Conservation (phyloP, 163 green algal genomes). For the Scenedesmus sp. region DNA sequence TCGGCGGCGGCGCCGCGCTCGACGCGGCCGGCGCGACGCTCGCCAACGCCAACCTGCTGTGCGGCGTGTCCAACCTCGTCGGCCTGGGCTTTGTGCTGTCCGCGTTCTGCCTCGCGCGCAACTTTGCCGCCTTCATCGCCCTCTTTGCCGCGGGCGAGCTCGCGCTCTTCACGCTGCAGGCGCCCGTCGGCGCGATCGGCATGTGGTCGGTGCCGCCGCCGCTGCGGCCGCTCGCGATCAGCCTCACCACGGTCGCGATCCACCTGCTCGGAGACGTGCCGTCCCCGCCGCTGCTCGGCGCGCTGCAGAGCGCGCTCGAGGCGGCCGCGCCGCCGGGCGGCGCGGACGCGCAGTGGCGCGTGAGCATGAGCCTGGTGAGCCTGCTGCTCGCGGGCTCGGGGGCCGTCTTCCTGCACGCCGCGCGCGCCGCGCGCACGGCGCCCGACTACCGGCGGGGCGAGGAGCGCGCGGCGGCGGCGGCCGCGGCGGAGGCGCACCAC, state of each 20-base stretch:
- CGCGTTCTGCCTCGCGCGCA: slow-evolving; percentile 63
- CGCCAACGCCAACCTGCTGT: slow-evolving; percentile 74
- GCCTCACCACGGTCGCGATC: slow-evolving; percentile 84
- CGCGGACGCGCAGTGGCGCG: slow-evolving; percentile 54
- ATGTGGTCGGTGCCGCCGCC: slow-evolving; percentile 87
- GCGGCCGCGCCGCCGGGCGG: slow-evolving; percentile 37
- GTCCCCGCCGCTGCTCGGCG: slow-evolving; percentile 84
- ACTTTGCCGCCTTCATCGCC: slow-evolving; percentile 72
- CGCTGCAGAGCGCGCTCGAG: slow-evolving; percentile 74
- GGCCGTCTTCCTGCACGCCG: slow-evolving; percentile 51
- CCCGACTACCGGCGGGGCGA: slow-evolving; percentile 43
- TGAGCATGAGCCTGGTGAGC: slow-evolving; percentile 65
- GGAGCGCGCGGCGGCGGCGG: slow-evolving; percentile 3
- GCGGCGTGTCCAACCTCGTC: slow-evolving; percentile 48
- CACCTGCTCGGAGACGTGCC: slow-evolving; percentile 95
- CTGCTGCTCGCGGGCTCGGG: slow-evolving; percentile 58
- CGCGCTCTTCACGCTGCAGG: slow-evolving; percentile 84
- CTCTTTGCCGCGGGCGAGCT: slow-evolving; percentile 83
- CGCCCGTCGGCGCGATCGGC: slow-evolving; percentile 73
- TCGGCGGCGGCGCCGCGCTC: slow-evolving; percentile 81
- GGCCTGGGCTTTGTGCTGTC: slow-evolving; percentile 63
- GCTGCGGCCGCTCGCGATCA: slow-evolving; percentile 83
- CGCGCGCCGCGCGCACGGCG: slow-evolving; percentile 5
- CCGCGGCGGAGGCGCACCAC: slow-evolving; percentile 13
- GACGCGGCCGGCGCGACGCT: slow-evolving; percentile 77